Conservation (phyloP, 306 rosid species). For the Cucumis melo region DNA sequence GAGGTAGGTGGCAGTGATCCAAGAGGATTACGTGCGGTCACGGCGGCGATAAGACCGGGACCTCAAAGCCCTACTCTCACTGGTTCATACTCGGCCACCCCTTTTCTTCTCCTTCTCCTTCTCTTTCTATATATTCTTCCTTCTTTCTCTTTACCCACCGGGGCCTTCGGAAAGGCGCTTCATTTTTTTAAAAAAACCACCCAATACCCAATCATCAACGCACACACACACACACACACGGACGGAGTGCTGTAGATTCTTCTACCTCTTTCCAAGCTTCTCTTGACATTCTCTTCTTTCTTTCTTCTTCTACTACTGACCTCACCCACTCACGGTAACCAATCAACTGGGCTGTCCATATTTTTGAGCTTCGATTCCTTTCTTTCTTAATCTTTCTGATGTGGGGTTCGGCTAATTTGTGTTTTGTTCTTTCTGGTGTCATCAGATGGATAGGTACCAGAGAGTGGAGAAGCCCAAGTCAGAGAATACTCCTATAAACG, state of each 20-base stretch:
- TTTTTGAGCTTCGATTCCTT: neutral
- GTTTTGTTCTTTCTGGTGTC: neutral
- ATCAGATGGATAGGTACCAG: constrained; percentile 71
- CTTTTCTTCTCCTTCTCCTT: constrained; percentile 10
- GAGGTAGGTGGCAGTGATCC: neutral
- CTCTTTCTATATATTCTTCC: neutral
- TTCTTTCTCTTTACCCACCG: neutral
- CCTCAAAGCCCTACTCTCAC: constrained; percentile 26
- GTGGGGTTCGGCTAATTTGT: neutral
- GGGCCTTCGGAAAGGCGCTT: constrained; percentile 4
- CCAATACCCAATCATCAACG: neutral
- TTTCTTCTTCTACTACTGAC: neutral
- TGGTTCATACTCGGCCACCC: constrained; percentile 9
- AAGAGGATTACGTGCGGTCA: constrained; percentile 23
- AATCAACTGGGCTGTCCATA: neutral
- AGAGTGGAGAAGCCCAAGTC: constrained; percentile 78
- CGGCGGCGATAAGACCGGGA: constrained; percentile 43
- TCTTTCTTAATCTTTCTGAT: neutral
- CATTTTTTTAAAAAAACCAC: neutral
- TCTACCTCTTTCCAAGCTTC: neutral
- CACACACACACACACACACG: neutral
- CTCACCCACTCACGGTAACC: neutral
- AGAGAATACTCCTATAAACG: constrained; percentile 43
- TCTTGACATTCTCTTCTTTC: neutral
- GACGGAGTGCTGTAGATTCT: neutral